Percentiles rank a stretch among this genome's conserved stretches.
phyloP scores from a whole-genome alignment of 305 asterid genomes.

The Andrographis paniculata region DNA sequence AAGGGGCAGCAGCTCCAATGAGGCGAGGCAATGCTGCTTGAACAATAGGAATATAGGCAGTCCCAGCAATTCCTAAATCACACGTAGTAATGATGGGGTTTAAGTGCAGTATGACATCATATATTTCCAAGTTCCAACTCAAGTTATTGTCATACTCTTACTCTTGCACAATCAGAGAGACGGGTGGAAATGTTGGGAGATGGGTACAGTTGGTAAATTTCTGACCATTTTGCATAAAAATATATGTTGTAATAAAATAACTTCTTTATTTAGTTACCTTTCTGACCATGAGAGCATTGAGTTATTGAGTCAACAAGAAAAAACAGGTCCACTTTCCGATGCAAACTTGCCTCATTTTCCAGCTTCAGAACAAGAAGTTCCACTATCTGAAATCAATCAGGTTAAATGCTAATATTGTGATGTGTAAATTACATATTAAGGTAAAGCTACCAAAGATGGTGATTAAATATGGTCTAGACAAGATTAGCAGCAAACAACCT shows the following conservation, averaged over 20 bases:
- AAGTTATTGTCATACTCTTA: not conserved
- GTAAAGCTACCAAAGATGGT: slow-evolving; percentile 2
- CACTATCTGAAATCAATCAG: slow-evolving; percentile 56
- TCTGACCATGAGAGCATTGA: slow-evolving; percentile 91
- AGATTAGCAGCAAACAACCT: slow-evolving; percentile 5
- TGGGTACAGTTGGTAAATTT: not conserved
- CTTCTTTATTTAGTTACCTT: slow-evolving; percentile 42
- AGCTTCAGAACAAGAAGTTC: slow-evolving; percentile 80
- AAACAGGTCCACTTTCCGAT: slow-evolving; percentile 82
- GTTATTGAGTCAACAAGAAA: slow-evolving; percentile 94
- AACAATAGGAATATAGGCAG: slow-evolving; percentile 76
- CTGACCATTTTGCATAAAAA: not conserved
- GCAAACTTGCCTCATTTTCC: slow-evolving; percentile 67
- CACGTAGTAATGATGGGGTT: not conserved
- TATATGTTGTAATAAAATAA: not conserved
- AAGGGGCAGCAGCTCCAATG: slow-evolving; percentile 84
- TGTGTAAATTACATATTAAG: slow-evolving; percentile 5
- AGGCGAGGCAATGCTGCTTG: slow-evolving; percentile 82
- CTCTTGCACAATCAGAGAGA: not conserved
- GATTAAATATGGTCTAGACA: not conserved
- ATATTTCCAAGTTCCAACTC: not conserved
- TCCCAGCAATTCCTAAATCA: slow-evolving; percentile 61
- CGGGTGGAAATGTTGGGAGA: not conserved
- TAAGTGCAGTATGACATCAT: not conserved
- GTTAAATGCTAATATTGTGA: slow-evolving; percentile 18